Base-by-base conservation (phyloP, 2,329 filamentous ascomycete species). In the Tolypocladium endophyticum region DNA sequence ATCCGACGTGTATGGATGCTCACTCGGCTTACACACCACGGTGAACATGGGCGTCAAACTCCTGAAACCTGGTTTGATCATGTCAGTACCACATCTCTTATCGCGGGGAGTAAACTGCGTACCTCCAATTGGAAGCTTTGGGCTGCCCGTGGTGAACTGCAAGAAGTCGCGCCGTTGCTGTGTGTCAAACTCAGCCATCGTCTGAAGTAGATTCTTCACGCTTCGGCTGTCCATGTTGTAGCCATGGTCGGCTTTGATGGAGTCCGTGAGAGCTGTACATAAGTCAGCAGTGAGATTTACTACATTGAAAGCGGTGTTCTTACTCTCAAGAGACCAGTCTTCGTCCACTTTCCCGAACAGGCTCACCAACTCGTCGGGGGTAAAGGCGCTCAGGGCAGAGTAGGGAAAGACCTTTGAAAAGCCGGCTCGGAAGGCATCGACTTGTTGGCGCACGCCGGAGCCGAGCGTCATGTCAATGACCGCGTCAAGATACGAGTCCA, bases 171-270 rank as follows among this genome's bases (percentile, higher is more conserved):
- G 88, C 61, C 92, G 89, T 71, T 95, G 85, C 53, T 85, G 74
- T 2, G 81, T 75, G 9, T 82, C 83, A 58, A 97, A 81, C 70
- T 95, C 89, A 71, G 92, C 97, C 94, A 99, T 97, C 12, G 88
- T 88, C 68, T 97, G 92, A 23, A 99, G 81, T 64, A 99, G 73
- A 68, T 99, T 97, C 68, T 88, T 91, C 55, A 99, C 92, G 69
- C 89, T 97, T 77, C 88, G 90, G 79, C 93, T 97, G 71, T 99
- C 94, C 84, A 99, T 94, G 68, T 97, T 99, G 79, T 90, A 99
- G 11, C 94, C 94, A 71, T 99, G 94, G 68, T 99, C 94, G 35
- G 94, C 94, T 77, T 99, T 99, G 77, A 99, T 93, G 0, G 93
- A 97, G 70, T 99, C 94, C 84, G 95, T 95, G 47, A 99, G 84